Base-by-base conservation (phyloP, 257 asterid species). In the Solanum tarijense region DNA sequence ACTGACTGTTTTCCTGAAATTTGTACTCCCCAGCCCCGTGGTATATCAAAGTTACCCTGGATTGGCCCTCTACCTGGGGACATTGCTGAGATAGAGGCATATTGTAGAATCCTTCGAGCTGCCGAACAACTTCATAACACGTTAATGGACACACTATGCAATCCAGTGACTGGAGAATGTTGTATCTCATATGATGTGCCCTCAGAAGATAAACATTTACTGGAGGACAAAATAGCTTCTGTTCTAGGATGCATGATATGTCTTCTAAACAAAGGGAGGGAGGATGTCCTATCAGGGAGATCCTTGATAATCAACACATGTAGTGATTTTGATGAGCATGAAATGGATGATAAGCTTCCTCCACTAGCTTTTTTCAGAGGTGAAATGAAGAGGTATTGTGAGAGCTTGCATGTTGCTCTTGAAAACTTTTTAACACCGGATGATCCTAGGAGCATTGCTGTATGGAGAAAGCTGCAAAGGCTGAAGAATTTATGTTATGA, bases 161-260 rank as follows among this genome's bases (percentile, higher is more conserved):
- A 96, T 92, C 98, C 99, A 9, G 62, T 94, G 87, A 97, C 98
- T 1, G 99, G 99, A 76, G 98, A 97, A 89, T 97, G 99, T 89
- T 93, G 91, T 87, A 97, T 96, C 71, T 95, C 96, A 2, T 96
- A 96, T 83, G 99, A 94, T 85, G 89, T 94, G 88, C 94, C 99
- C 16, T 90, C 93, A 5, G 99, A 96, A 92, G 98, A 96, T 87
- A 95, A 92, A 88, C 92, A 96, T 4, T 86, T 96, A 36, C 87
- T 96, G 91, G 99, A 97, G 90, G 98, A 97, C 66, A 97, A 94
- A 88, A 94, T 97, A 32, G 98, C 96, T 18, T 96, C 99, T 1
- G 98, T 97, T 88, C 98, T 97, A 86, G 99, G 99, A 87, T 95
- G 99, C 94, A 97, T 97, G 99, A 93, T 96, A 21, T 97, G 96